Evolutionary conservation across 768 basidiomycete genomes (phyloP), one percentile per base, ranked within the genome.

Genomic region (Suillus subaureus): DNA sequence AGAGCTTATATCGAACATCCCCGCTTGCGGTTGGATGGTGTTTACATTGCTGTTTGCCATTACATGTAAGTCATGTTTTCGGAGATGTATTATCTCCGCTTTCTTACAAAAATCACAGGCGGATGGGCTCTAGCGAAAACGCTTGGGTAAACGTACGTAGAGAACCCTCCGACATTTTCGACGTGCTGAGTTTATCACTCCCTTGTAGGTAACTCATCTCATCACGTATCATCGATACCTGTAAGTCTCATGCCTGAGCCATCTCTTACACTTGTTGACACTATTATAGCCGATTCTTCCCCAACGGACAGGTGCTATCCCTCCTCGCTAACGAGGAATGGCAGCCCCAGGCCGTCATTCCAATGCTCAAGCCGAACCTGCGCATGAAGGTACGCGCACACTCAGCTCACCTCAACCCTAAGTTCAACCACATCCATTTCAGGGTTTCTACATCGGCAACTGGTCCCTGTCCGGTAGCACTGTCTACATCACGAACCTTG

Each of bases 211-310:
- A 66, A 92, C 80, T 73, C 94, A 97, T 72, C 82, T 96, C 65
- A 87, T 97, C 71, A 96, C 94, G 6, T 97, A 97, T 76, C 93
- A 96, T 72, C 92, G 96, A 39, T 97, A 94, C 76, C 83, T 97
- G 89, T 92, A 69, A 76, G 90, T 70, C 9, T 8, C n/a, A 15
- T 62, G 6, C 39, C 31, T n/a, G 35, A 23, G 5, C 54, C 37
- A 37, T 42, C 26, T 33, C 60, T 66, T 52, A 7, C 31, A 42
- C 37, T 52, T 6, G 3, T 47, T 68, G 45, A 73, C 57, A 26
- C 21, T 57, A 15, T 63, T 37, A 1, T 70, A 94, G 92, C 54
- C 93, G 96, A 33, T 97, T 97, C 80, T 91, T 91, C 70, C 89
- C 93, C 0, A 87, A 93, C 68, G 96, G 96, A 2, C 85, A 87